phyloP scores from a whole-genome alignment of 2,329 filamentous ascomycete species.

The Acarospora socialis region DNA sequence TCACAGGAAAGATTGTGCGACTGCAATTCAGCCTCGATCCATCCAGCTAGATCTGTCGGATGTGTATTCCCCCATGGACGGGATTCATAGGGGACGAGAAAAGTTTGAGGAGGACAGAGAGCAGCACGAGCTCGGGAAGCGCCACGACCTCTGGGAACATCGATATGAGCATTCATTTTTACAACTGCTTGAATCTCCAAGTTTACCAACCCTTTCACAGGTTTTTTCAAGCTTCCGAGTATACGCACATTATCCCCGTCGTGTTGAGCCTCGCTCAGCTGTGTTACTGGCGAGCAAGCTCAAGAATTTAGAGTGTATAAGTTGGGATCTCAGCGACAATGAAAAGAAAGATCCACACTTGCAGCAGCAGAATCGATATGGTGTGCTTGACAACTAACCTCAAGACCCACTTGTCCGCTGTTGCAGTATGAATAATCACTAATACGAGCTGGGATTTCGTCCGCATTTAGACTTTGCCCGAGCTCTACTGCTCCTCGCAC shows the following conservation, averaged over 20 bases:
- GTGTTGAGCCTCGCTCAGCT: conserved; percentile 2
- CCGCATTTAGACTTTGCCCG: too few relatives aligned
- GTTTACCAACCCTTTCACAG: background rate
- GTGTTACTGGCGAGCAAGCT: conserved; percentile 4
- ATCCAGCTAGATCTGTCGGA: too few relatives aligned
- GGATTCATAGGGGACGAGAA: background rate
- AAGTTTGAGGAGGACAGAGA: conserved; percentile 1
- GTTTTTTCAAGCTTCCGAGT: background rate
- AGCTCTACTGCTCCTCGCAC: too few relatives aligned
- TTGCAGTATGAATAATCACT: too few relatives aligned
- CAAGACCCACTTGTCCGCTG: too few relatives aligned
- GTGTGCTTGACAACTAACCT: too few relatives aligned
- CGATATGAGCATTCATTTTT: conserved; percentile 11
- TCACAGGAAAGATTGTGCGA: too few relatives aligned
- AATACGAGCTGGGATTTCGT: too few relatives aligned
- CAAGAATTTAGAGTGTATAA: background rate
- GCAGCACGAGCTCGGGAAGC: conserved; percentile 4
- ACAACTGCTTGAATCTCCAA: background rate
- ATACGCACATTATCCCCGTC: background rate
- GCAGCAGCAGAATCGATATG: background rate
- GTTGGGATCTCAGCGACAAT: conserved; percentile 3
- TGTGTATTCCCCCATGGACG: conserved; percentile 11
- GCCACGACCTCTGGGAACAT: conserved; percentile 8
- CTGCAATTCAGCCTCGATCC: too few relatives aligned
- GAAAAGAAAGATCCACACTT: conserved; percentile 3